Conservation (phyloP, 1,139 yeast genomes). For the Diutina ranongensis region DNA sequence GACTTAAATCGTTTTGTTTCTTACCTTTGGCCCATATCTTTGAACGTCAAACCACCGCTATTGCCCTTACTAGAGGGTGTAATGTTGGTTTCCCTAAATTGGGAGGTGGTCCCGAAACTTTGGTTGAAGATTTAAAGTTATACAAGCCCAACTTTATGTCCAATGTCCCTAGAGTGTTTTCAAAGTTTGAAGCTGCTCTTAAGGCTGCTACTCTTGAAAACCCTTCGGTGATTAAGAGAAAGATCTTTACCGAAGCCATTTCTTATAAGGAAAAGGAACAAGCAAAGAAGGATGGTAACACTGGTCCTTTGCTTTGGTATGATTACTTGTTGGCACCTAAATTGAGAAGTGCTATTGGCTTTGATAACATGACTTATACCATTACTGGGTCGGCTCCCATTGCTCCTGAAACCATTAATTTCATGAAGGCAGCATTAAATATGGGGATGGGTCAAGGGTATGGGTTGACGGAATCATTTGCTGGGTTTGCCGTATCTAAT, state of each 20-base stretch:
- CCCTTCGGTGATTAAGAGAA: neutral
- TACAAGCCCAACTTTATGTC: constrained; percentile 43
- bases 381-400: constrained; percentile 68
- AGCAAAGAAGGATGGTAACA: constrained; percentile 17
- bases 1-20: neutral
- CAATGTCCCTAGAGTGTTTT: constrained; percentile 57
- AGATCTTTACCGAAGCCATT: constrained; percentile 20
- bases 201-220: constrained; percentile 27
- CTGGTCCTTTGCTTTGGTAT: constrained; percentile 20
- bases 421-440: constrained; percentile 51
- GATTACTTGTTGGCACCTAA: constrained; percentile 16
- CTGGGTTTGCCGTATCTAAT: constrained; percentile 41
- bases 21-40: constrained; percentile 2
- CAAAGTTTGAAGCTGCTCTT: constrained; percentile 45
- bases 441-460: constrained; percentile 60
- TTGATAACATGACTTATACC: constrained; percentile 10
- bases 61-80: neutral
- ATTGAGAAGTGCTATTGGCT: constrained; percentile 9
- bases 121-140: constrained; percentile 30
- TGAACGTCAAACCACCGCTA: constrained; percentile 3
- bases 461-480: constrained; percentile 68
- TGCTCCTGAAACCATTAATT: constrained; percentile 44
- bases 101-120: neutral
- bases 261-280: constrained; percentile 23
- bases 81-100: constrained; percentile 1